Base-by-base conservation (phyloP, 768 basidiomycete species). In the Auricularia sp. region DNA sequence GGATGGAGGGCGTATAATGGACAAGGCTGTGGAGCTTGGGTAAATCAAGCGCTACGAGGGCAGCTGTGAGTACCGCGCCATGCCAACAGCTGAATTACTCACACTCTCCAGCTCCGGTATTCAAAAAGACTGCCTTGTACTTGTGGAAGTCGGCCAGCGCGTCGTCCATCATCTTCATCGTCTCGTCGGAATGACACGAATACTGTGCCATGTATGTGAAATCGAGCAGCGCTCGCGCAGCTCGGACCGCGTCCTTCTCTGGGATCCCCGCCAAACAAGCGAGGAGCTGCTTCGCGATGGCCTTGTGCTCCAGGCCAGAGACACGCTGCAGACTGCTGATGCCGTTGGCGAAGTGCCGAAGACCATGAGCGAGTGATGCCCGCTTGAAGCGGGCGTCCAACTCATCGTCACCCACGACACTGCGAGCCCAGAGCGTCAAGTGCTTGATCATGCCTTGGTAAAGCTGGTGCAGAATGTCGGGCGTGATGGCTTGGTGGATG, bases 11-110 rank as follows among this genome's bases (percentile, higher is more conserved):
- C 1, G 65, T 10, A 67, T 79, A 81, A 65, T 81, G 81, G 1
- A 35, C 42, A 1, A 73, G 65, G 21, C 67, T 73, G 63, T 81
- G 80, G 1, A 82, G 66, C 66, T 82, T 82, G 0, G 78, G 78
- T 16, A 81, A 69, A 56, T 80, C 78, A 68, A 79, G 79, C 33
- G 67, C 56, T 44, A 51, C 2, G 44, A 36, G 35, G 24, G 56
- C 56, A 59, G 33, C 47, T 13, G 47, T 51, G 11, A 21, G 10
- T 66, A 62, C 7, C 21, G 24, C n/a, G 47, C 1, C 10, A 61
- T 21, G 14, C 63, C n/a, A 5, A 45, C 61, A 73, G 13, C 10
- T 72, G 59, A 24, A 24, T 24, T 24, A 0, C 74, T 72, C 18
- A 51, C 47, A 51, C 10, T 51, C 47, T 13, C 2, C 21, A 24